Base-by-base conservation (phyloP, 495 filamentous ascomycete species). In the Podospora pseudopauciseta region DNA sequence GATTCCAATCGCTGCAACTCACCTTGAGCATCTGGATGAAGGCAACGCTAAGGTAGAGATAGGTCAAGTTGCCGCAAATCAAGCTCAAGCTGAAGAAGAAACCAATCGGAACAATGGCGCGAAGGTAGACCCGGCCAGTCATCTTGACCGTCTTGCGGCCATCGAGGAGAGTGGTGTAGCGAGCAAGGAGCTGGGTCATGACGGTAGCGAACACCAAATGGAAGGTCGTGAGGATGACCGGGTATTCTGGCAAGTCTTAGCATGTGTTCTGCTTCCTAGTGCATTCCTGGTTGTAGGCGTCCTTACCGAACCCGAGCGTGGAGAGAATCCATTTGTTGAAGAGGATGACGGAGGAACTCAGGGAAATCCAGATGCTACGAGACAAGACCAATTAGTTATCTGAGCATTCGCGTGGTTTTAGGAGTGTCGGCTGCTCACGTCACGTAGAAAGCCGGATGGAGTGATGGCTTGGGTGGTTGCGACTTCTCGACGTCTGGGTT, bases 21-120 rank as follows among this genome's bases (percentile, higher is more conserved):
- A 90, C 89, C 91, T 97, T 97, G 74, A 97, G 86, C 93, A 97
- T 97, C 83, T 97, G 93, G 78, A 97, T 97, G 80, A 97, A 97
- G 58, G 93, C 87, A 69, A 97, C 93, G 74, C 90, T 92, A 69
- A 97, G 87, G 80, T 95, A 96, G 63, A 97, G 83, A 76, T 97
- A 97, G 66, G 94, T 92, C 76, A 94, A 84, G 81, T 97, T 97
- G 67, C 93, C 91, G 81, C 92, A 97, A 74, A 97, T 97, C 86
- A 97, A 86, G 79, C 90, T 93, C 82, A 96, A 82, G 80, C 89
- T 92, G 86, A 96, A 97, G 84, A 94, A 94, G 67, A 96, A 76
- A 69, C 93, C 93, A 75, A 97, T 97, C 28, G 93, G 93, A 39
- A 97, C 90, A 73, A 97, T 96, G 28, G 92, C 92, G 73, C 92